These are phyloP conservation scores for Erysimum pusillum DNA, from an alignment of 441 rosid genomes.

Conservation along the genomic window DNA sequence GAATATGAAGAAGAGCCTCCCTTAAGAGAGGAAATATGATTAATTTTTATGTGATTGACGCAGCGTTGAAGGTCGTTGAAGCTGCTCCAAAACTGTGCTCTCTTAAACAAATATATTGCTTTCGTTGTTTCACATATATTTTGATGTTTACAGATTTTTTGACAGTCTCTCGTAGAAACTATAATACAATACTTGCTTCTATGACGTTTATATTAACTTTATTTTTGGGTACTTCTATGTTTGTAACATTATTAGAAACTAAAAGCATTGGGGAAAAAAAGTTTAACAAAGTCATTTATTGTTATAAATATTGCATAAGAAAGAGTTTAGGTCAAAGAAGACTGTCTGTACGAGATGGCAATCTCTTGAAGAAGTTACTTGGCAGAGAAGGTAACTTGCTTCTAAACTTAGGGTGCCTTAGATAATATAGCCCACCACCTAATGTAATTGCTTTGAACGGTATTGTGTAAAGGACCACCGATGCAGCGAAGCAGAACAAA, in stretches of 20 bases:
- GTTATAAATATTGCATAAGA: slow-evolving; percentile 4
- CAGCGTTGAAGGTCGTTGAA: no score
- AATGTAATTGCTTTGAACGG: slow-evolving; percentile 73
- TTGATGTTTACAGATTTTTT: not conserved
- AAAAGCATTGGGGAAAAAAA: not conserved
- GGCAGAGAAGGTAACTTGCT: slow-evolving; percentile 88
- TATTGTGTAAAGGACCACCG: slow-evolving; percentile 60
- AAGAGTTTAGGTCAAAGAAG: slow-evolving; percentile 53
- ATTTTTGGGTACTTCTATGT: not conserved
- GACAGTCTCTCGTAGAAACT: not conserved
- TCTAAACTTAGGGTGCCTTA: slow-evolving; percentile 83
- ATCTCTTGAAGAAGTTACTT: slow-evolving; percentile 83
- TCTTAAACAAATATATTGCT: no score
- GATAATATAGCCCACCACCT: slow-evolving; percentile 63
- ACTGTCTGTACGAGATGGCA: slow-evolving; percentile 74
- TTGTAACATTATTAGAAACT: not conserved
- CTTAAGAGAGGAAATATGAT: no score
- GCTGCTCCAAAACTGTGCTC: no score
- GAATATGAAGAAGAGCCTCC: no score
- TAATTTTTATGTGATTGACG: no score
- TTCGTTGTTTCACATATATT: no score
- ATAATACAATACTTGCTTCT: not conserved
- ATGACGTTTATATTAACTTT: not conserved
- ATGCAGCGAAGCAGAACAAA: slow-evolving; percentile 62
- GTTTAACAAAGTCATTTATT: slow-evolving; percentile 4